Evolutionary conservation across 495 filamentous ascomycete species (phyloP).

Genomic region (Staphylotrichum longicolle): DNA sequence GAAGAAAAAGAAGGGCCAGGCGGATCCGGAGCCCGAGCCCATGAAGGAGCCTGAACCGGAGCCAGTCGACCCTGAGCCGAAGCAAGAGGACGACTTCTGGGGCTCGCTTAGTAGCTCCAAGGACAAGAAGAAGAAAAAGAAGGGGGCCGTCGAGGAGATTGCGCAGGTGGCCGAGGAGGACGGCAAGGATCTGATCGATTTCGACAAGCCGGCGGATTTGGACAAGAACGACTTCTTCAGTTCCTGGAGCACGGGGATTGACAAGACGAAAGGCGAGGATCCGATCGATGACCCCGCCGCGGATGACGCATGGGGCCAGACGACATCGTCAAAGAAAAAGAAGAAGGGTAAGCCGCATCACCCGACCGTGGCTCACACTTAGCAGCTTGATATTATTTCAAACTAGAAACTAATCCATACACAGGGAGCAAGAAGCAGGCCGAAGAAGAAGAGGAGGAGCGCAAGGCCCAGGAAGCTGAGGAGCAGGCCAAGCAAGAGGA

Average conservation of each 20-base stretch:
- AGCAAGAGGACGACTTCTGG: slow-evolving; percentile 26
- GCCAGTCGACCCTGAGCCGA: slow-evolving; percentile 17
- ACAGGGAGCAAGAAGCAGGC: slow-evolving; percentile 36
- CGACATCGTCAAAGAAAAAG: slow-evolving; percentile 43
- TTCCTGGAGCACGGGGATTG: slow-evolving; percentile 36
- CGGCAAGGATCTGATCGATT: slow-evolving; percentile 33
- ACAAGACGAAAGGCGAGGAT: slow-evolving; percentile 38
- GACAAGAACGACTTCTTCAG: slow-evolving; percentile 40
- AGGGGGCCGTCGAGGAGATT: slow-evolving; percentile 15
- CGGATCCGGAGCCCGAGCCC: no score
- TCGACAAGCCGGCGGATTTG: slow-evolving; percentile 33
- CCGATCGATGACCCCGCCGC: slow-evolving; percentile 43
- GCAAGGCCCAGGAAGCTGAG: slow-evolving; percentile 36
- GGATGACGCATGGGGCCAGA: slow-evolving; percentile 42
- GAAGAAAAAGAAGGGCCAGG: slow-evolving; percentile 27
- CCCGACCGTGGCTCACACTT: background rate
- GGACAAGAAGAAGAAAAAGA: slow-evolving; percentile 40
- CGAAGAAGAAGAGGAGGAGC: slow-evolving; percentile 40
- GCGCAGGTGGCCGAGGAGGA: slow-evolving; percentile 10
- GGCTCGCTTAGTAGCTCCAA: slow-evolving; percentile 19
- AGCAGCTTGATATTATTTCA: background rate
- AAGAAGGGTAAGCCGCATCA: slow-evolving; percentile 2
- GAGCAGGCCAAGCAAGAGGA: slow-evolving; percentile 31
- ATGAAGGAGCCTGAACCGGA: no score
- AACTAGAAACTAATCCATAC: slow-evolving; percentile 1